phyloP scores from a whole-genome alignment of 164 flowering plant species.

The Brasenia schreberi region DNA sequence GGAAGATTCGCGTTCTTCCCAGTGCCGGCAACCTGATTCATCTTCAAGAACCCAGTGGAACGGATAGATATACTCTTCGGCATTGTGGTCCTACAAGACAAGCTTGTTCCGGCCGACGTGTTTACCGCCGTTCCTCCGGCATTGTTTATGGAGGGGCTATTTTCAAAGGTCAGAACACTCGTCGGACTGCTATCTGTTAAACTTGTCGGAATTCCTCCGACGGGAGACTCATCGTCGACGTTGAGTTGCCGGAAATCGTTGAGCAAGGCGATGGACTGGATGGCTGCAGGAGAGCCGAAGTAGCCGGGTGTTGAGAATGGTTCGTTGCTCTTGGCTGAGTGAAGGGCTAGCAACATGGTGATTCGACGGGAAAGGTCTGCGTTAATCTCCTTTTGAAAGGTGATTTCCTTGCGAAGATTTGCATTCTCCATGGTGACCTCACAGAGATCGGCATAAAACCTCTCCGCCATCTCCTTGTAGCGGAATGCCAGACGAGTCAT shows the following conservation, averaged over 20 bases:
- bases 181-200: constrained; percentile 1
- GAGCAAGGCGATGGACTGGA: background rate
- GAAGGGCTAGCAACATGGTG: background rate
- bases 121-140: background rate
- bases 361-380: background rate
- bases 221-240: background rate
- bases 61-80: constrained; percentile 1
- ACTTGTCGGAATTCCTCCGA: background rate
- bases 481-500: background rate
- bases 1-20: background rate
- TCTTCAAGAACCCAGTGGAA: background rate
- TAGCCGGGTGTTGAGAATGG: background rate
- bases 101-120: background rate
- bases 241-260: background rate
- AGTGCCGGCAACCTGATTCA: background rate
- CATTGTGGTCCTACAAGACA: background rate
- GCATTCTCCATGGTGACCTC: background rate
- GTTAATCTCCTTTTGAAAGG: background rate
- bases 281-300: background rate
- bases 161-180: constrained; percentile 2
- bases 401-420: background rate
- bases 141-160: background rate
- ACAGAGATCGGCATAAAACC: background rate
- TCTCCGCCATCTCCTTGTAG: background rate
- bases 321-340: background rate